Evolutionary conservation across 2,329 filamentous ascomycete genomes (phyloP).

Genomic region (Aspergillus ustus): DNA sequence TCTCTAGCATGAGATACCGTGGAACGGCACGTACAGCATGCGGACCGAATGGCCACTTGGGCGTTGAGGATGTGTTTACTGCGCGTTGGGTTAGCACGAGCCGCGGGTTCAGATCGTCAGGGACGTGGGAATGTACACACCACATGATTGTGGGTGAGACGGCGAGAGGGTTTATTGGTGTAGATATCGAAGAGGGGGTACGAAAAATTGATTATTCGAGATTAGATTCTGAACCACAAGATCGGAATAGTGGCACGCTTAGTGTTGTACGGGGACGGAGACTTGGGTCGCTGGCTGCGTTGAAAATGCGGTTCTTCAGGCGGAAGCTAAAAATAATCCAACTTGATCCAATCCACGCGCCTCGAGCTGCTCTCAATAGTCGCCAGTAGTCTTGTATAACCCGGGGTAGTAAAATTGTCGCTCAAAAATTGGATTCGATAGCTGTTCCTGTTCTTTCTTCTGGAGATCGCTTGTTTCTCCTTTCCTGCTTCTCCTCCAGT

Average conservation of each 20-base stretch:
- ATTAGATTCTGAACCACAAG: neutral
- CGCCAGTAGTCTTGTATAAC: neutral
- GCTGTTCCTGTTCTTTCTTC: neutral
- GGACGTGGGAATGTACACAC: conserved; percentile 24
- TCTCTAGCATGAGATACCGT: neutral
- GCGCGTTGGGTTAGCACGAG: conserved; percentile 18
- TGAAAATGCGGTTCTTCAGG: conserved; percentile 17
- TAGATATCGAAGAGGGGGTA: neutral
- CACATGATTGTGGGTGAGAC: conserved; percentile 29
- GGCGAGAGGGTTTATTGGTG: neutral
- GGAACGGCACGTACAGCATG: conserved; percentile 73
- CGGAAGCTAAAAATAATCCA: conserved; percentile 27
- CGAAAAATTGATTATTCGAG: conserved; percentile 1
- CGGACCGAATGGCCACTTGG: conserved; percentile 92
- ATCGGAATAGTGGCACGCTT: conserved; percentile 9
- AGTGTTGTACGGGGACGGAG: neutral
- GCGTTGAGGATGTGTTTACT: conserved; percentile 99
- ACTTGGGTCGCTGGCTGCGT: neutral
- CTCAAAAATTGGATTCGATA: neutral
- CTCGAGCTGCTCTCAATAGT: conserved; percentile 1
- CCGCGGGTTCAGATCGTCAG: neutral
- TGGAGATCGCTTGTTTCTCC: neutral
- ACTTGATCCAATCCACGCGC: conserved; percentile 15
- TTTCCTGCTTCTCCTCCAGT: conserved; percentile 26
- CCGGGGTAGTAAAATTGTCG: neutral